Base-by-base conservation (phyloP, 495 filamentous ascomycete species). In the Baudoinia panamericana region DNA sequence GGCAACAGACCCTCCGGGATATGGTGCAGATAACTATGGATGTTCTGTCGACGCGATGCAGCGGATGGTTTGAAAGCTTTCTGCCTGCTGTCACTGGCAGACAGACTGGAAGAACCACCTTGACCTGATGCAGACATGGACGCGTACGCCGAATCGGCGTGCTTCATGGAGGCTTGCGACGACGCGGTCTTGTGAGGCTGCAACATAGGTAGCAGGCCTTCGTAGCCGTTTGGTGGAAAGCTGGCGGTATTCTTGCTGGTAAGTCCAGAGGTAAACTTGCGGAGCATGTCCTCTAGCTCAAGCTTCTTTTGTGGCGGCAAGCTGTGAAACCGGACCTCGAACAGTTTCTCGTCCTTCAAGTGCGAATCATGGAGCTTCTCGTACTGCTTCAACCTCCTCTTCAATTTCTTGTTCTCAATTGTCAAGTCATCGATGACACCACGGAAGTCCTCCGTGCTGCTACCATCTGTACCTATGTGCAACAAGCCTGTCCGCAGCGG, bases 301-400 rank as follows among this genome's bases (percentile, higher is more conserved):
- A 73, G 66, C 51, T 78, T 84, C 57, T 78, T 82, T 27, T 69
- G 62, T 21, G 59, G 56, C 5, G 77, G 66, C 24, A 88, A 58
- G 2, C 72, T 73, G 52, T 86, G 79, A 23, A 84, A 64, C 48
- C 77, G 71, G 32, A 88, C 70, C 54, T 87, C 83, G 48, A 87
- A 84, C 2, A 87, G 60, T 46, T 77, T 82, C 13, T 87, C 81
- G 22, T 66, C 55, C 20, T 71, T 56, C 37, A 83, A 56, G 44
- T 73, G 67, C 23, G 70, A 61, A 23, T 72, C 70, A 10, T 78
- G 70, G 41, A 72, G 54, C 33, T 69, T 73, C 54, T 79, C 76
- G 45, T 80, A 79, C 39, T 73, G 73, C 51, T 65, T 74, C 42
- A 88, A 45, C 50, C 73, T 76, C 46, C 72, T 70, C 58, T 76